Evolutionary conservation across 257 asterid genomes (phyloP).

Genomic region (Plectranthus barbatus): DNA sequence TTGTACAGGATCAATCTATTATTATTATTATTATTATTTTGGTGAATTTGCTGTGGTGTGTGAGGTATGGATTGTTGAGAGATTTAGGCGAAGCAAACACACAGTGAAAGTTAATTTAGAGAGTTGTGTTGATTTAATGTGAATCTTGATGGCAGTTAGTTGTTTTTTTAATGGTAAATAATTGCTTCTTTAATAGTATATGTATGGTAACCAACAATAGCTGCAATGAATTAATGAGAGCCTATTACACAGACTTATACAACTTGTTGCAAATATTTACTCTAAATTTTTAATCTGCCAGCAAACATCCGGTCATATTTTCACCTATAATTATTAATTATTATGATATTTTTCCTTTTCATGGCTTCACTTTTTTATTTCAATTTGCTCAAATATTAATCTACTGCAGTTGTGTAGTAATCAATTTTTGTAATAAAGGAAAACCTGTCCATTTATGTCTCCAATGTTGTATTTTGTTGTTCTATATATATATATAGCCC

Average conservation of each 20-base stretch:
- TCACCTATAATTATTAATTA: constrained; percentile 18
- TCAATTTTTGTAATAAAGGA: constrained; percentile 13
- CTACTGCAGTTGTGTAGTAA: constrained; percentile 14
- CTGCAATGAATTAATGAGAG: constrained; percentile 42
- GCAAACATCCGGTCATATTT: constrained; percentile 34
- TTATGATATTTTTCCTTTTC: neutral
- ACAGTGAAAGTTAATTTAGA: neutral
- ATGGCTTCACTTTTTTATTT: neutral
- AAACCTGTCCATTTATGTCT: constrained; percentile 21
- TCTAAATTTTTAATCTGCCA: constrained; percentile 18
- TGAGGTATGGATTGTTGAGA: too few species aligned
- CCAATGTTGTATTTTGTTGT: neutral
- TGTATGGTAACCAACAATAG: constrained; percentile 28
- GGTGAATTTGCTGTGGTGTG: too few species aligned
- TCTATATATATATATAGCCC: constrained; percentile 27
- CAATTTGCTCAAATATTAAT: neutral
- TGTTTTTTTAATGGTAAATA: constrained; percentile 16
- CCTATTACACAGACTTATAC: constrained; percentile 12
- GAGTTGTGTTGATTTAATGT: constrained; percentile 21
- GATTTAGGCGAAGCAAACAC: too few species aligned
- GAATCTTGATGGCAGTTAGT: constrained; percentile 28
- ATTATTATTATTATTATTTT: too few species aligned
- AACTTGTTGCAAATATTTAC: constrained; percentile 31
- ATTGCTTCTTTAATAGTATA: constrained; percentile 16
- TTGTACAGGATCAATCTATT: too few species aligned